A percentile compares a stretch with the other conserved stretches of the same genome.
These are phyloP conservation scores for Claviceps purpurea DNA, from an alignment of 2,329 filamentous ascomycete genomes.

Conservation along the genomic window DNA sequence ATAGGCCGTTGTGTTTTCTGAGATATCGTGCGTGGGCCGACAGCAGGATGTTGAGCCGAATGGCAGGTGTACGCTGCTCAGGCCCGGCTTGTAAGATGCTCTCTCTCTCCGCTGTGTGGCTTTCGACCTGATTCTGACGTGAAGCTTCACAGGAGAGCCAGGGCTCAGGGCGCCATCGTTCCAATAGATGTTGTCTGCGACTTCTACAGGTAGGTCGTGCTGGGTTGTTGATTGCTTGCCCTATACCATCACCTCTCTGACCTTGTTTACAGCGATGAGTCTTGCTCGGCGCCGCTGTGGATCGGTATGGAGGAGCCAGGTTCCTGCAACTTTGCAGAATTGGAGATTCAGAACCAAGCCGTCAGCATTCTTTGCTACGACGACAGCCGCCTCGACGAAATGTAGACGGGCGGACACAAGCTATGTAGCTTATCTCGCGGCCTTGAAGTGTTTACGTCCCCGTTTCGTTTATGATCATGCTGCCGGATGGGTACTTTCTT, in stretches of 20 bases:
- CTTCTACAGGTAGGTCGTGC: not conserved
- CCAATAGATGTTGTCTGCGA: not conserved
- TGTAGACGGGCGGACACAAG: not conserved
- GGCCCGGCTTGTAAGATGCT: not conserved
- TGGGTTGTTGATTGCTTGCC: not conserved
- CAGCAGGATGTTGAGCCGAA: slow-evolving; percentile 1
- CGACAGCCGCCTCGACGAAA: not conserved
- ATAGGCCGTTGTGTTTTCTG: slow-evolving; percentile 1
- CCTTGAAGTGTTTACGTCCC: no score
- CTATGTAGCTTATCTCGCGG: not conserved
- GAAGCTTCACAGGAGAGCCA: not conserved
- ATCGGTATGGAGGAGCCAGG: slow-evolving; percentile 5
- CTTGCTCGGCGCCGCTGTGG: slow-evolving; percentile 2
- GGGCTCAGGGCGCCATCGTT: not conserved
- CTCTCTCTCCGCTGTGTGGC: not conserved
- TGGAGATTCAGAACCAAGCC: slow-evolving; percentile 3
- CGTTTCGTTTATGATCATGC: not conserved
- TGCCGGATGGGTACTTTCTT: no score
- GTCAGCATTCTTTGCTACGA: slow-evolving; percentile 3
- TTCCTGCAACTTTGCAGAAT: not conserved
- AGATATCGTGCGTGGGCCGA: not conserved
- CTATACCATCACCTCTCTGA: not conserved
- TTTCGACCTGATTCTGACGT: not conserved
- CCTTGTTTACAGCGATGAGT: slow-evolving; percentile 1
- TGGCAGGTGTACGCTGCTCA: not conserved